phyloP scores from a whole-genome alignment of 2,329 filamentous ascomycete genomes.

The Nemania abortiva region DNA sequence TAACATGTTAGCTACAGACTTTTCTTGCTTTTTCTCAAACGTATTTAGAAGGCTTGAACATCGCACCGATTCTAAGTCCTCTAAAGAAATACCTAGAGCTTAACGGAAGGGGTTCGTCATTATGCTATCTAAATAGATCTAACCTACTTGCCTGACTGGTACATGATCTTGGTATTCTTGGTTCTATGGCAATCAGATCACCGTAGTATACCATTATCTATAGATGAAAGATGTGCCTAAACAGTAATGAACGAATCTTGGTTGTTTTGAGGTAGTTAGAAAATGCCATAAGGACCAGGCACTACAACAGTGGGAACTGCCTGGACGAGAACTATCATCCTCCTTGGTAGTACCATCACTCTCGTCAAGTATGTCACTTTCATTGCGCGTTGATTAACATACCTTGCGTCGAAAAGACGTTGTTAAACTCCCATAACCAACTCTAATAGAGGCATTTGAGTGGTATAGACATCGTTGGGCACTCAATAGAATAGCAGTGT shows the following conservation, averaged over 20 bases:
- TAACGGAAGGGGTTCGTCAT: background rate
- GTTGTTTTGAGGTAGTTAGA: background rate
- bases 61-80: no score
- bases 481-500: background rate
- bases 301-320: background rate
- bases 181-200: background rate
- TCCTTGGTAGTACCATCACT: no score
- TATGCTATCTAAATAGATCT: background rate
- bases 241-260: background rate
- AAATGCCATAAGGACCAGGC: background rate
- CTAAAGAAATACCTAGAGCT: background rate
- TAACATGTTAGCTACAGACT: no score
- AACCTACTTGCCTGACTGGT: background rate
- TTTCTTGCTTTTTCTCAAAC: no score
- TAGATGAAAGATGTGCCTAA: background rate
- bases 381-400: background rate
- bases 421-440: background rate
- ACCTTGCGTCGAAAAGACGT: background rate
- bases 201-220: background rate
- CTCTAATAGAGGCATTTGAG: background rate
- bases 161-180: constrained; percentile 7
- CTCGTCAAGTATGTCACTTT: background rate
- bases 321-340: no score
- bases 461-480: background rate
- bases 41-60: no score